Conservation (phyloP, 2,329 filamentous ascomycete species). For the Fusarium sp. region DNA sequence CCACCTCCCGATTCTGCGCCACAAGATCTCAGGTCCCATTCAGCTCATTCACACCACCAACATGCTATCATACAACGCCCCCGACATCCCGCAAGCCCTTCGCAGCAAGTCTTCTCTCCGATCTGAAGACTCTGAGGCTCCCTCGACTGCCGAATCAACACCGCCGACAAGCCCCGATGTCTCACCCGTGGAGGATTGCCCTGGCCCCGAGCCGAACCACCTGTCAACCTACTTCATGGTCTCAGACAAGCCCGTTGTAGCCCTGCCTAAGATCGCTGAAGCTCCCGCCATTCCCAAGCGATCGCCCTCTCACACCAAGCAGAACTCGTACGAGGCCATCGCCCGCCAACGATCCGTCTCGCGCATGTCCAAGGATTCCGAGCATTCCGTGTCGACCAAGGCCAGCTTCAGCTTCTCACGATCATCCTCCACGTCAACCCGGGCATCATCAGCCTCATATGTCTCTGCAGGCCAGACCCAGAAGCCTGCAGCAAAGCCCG, state of each 20-base stretch:
- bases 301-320: conserved; percentile 89
- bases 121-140: conserved; percentile 79
- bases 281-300: conserved; percentile 76
- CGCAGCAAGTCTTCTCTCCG: conserved; percentile 64
- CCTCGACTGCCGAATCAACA: conserved; percentile 66
- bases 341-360: conserved; percentile 74
- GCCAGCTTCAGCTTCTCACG: conserved; percentile 68
- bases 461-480: conserved; percentile 46
- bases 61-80: conserved; percentile 94
- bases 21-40: conserved; percentile 88
- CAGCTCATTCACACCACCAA: conserved; percentile 95
- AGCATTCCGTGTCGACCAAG: conserved; percentile 67
- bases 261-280: conserved; percentile 51
- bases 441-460: conserved; percentile 62
- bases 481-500: conserved; percentile 48
- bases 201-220: conserved; percentile 73
- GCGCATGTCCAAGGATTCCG: conserved; percentile 67
- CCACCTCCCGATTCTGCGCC: conserved; percentile 58
- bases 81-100: conserved; percentile 74
- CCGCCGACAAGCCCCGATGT: conserved; percentile 78
- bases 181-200: conserved; percentile 64
- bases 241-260: conserved; percentile 58
- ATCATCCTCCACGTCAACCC: conserved; percentile 67
- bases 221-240: conserved; percentile 74
- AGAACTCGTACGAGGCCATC: conserved; percentile 79